Base-by-base conservation (phyloP, 352 stramenopile genomes). In the Globisporangium emineosum region DNA sequence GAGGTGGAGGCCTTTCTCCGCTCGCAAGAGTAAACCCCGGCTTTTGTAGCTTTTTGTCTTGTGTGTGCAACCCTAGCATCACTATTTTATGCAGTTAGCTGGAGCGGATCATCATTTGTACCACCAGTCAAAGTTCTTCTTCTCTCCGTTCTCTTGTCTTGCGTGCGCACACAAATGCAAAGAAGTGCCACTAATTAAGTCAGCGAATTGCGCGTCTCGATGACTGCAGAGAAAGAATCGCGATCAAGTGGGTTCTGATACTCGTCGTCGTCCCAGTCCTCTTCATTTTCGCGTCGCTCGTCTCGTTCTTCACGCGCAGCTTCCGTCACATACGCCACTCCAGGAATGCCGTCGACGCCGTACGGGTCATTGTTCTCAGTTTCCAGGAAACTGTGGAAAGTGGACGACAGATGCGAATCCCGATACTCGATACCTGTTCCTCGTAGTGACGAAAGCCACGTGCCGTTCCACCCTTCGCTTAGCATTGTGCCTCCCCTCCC, bases 321-420 rank as follows among this genome's bases (percentile, higher is more conserved):
- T 9, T 67, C 64, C 0, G 54, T 33, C 2, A 27, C 29, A 30
- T 55, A 64, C 40, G 42, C 47, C 17, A 52, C 62, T 45, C 68
- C 60, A 19, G 64, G 51, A 59, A 55, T 47, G 19, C 47, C 45
- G 33, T 45, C 35, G 53, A 65, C 64, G 2, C 52, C 37, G 25
- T 68, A 59, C 33, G 65, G 68, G 10, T 75, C 66, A 32, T 30
- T 60, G 9, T 64, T 49, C 50, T 78, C 75, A n/a, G 43, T 62
- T 8, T 78, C 72, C 32, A 77, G 2, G 32, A 78, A 75, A 27
- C 68, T 77, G 23, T 65, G 50, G 42, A 67, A 67, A 33, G 70
- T 60, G 57, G 73, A 75, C n/a, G 74, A 73, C 10, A 81, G 37
- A 1, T 59, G 71, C 33, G 72, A 47, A 64, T 77, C 75, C 47